These are phyloP conservation scores for Bipolaris sorokiniana DNA, from an alignment of 2,329 filamentous ascomycete genomes.

Conservation along the genomic window DNA sequence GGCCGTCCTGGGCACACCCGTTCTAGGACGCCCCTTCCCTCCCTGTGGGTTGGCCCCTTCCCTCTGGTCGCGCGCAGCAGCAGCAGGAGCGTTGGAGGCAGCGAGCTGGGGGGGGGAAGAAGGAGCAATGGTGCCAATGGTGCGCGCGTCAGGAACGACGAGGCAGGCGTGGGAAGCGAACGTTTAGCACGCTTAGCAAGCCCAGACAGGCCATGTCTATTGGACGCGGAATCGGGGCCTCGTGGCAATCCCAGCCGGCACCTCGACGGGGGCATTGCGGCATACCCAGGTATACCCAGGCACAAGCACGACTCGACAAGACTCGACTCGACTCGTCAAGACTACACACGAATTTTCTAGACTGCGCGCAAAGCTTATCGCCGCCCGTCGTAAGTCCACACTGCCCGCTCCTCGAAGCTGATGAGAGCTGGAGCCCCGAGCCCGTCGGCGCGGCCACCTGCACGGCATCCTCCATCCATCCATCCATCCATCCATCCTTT, in stretches of 20 bases:
- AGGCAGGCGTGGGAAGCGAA: slow-evolving; percentile 21
- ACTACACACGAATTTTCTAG: slow-evolving; percentile 16
- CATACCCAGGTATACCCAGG: slow-evolving; percentile 10
- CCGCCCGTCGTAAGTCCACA: slow-evolving; percentile 5
- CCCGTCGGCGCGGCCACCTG: not conserved
- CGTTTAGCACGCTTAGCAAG: slow-evolving; percentile 11
- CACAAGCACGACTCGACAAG: slow-evolving; percentile 6
- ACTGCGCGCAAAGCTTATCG: slow-evolving; percentile 16
- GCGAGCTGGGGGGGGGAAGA: not conserved
- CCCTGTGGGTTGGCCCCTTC: not conserved
- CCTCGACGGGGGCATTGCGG: slow-evolving; percentile 12
- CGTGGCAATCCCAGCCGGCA: slow-evolving; percentile 20
- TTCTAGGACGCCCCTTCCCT: not conserved
- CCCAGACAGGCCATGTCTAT: not conserved
- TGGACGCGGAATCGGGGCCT: slow-evolving; percentile 20
- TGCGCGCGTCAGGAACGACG: slow-evolving; percentile 22
- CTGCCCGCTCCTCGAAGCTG: not conserved
- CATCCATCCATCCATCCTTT: not conserved
- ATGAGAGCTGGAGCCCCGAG: too few relatives aligned
- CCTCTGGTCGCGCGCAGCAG: not conserved
- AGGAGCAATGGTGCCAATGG: slow-evolving; percentile 6
- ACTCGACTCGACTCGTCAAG: not conserved
- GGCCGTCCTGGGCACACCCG: too few relatives aligned
- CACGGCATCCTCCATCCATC: slow-evolving; percentile 3
- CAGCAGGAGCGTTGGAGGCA: slow-evolving; percentile 5